These are phyloP conservation scores for Starmerella scarabaei DNA, from an alignment of 805 yeast genomes.

Conservation along the genomic window DNA sequence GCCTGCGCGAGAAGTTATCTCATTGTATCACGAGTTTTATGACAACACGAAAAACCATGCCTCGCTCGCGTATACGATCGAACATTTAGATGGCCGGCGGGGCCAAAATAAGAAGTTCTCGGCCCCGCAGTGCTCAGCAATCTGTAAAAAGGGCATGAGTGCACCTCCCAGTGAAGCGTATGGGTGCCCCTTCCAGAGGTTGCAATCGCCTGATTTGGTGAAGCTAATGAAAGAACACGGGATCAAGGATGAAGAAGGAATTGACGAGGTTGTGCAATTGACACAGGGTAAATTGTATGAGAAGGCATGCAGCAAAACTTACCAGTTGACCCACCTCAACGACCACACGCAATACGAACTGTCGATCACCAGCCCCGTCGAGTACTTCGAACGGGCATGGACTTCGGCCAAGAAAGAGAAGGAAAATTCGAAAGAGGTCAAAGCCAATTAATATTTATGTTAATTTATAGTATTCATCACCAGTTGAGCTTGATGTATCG, in stretches of 20 bases:
- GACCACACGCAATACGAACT: constrained; percentile 34
- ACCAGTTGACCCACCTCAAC: constrained; percentile 48
- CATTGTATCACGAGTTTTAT: constrained; percentile 56
- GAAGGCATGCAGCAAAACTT: constrained; percentile 78
- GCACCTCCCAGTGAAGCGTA: constrained; percentile 40
- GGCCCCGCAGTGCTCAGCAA: constrained; percentile 75
- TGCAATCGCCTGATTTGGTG: constrained; percentile 50
- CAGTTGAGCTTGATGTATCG: background rate
- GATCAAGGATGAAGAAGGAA: constrained; percentile 40
- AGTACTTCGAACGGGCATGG: constrained; percentile 41
- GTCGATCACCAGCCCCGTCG: constrained; percentile 71
- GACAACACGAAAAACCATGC: constrained; percentile 8
- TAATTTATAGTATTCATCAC: background rate
- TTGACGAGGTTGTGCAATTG: constrained; percentile 52
- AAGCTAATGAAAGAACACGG: constrained; percentile 50
- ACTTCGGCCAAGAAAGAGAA: background rate
- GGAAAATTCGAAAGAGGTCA: too few species aligned
- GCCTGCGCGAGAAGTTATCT: constrained; percentile 71
- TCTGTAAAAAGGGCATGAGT: constrained; percentile 49
- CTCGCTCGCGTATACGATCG: constrained; percentile 74
- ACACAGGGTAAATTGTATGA: constrained; percentile 61
- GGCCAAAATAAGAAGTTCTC: constrained; percentile 77
- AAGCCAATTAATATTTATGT: too few species aligned
- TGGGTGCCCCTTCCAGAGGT: constrained; percentile 87
- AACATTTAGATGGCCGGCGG: constrained; percentile 84